A percentile compares a stretch with the other conserved stretches of the same genome.
phyloP scores from a whole-genome alignment of 1,284 basidiomycete genomes.

The Cutaneotrichosporon spelunceum region DNA sequence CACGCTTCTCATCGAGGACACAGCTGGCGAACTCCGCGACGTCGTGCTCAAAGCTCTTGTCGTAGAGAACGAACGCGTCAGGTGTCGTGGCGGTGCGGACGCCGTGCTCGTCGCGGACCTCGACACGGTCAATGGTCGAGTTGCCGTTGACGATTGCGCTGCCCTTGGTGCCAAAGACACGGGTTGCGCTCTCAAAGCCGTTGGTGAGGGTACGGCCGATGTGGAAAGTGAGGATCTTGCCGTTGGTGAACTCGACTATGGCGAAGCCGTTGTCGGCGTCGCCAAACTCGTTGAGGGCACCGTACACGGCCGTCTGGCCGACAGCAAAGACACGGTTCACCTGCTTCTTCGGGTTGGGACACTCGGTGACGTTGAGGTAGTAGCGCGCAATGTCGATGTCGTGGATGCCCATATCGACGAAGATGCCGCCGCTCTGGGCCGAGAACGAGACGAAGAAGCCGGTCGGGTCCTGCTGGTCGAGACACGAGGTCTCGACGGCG shows the following conservation, averaged over 20 bases:
- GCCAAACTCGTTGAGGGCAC: neutral
- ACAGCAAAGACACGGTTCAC: neutral
- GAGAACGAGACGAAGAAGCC: conserved; percentile 2
- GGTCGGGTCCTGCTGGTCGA: conserved; percentile 1
- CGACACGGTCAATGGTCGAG: conserved; percentile 1
- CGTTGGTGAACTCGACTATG: neutral
- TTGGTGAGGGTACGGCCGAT: conserved; percentile 1
- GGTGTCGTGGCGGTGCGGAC: neutral
- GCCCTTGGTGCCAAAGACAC: neutral
- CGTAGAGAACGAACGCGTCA: conserved; percentile 4
- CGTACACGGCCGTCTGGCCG: neutral
- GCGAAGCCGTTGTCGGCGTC: conserved; percentile 1
- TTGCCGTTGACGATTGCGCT: neutral
- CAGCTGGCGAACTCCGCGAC: neutral
- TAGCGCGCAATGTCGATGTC: conserved; percentile 1
- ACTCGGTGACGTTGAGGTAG: neutral
- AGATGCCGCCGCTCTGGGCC: neutral
- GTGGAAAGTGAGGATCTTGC: conserved; percentile 3
- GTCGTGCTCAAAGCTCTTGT: neutral
- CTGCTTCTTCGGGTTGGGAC: conserved; percentile 3
- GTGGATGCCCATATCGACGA: conserved; percentile 5
- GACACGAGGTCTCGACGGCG: neutral
- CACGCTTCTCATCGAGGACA: neutral
- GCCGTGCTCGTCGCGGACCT: neutral
- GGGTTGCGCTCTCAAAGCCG: neutral